Evolutionary conservation across 768 basidiomycete species (phyloP).

Genomic region (Trametes gibbosa): DNA sequence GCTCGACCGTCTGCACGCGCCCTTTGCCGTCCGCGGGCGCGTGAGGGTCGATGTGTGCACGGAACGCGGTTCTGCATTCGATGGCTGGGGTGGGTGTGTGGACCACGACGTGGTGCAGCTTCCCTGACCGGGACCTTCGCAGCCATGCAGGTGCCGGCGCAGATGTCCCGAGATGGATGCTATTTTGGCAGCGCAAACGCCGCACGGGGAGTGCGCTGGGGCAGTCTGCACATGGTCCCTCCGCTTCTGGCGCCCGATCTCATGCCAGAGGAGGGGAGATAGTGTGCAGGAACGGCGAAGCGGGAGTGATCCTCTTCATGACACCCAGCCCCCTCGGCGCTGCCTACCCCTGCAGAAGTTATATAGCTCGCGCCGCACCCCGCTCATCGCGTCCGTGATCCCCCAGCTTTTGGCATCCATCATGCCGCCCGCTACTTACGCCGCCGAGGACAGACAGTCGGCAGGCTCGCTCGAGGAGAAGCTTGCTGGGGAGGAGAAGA

Average conservation of each 20-base stretch:
- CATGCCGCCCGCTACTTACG: conserved; percentile 6
- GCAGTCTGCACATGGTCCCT: neutral
- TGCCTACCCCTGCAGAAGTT: neutral
- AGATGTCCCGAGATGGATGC: neutral
- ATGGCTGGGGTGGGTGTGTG: too few species aligned
- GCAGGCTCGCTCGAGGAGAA: conserved; percentile 21
- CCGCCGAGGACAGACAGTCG: conserved; percentile 9
- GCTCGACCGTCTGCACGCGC: too few species aligned
- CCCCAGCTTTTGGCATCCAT: conserved; percentile 10
- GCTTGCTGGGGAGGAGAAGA: conserved; percentile 17
- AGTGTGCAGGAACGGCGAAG: neutral
- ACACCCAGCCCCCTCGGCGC: neutral
- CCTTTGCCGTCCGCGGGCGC: neutral
- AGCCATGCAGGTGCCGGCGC: neutral
- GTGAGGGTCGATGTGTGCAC: neutral
- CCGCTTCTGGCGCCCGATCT: neutral
- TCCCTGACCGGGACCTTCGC: too few species aligned
- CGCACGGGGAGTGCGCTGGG: neutral
- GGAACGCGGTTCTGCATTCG: too few species aligned
- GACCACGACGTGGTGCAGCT: too few species aligned
- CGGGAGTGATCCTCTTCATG: neutral
- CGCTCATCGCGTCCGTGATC: neutral
- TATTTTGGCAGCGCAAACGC: neutral
- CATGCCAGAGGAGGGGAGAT: neutral
- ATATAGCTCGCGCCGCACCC: neutral